These are phyloP conservation scores for Athelia psychrophila DNA, from an alignment of 1,284 basidiomycete species.

Conservation along the genomic window DNA sequence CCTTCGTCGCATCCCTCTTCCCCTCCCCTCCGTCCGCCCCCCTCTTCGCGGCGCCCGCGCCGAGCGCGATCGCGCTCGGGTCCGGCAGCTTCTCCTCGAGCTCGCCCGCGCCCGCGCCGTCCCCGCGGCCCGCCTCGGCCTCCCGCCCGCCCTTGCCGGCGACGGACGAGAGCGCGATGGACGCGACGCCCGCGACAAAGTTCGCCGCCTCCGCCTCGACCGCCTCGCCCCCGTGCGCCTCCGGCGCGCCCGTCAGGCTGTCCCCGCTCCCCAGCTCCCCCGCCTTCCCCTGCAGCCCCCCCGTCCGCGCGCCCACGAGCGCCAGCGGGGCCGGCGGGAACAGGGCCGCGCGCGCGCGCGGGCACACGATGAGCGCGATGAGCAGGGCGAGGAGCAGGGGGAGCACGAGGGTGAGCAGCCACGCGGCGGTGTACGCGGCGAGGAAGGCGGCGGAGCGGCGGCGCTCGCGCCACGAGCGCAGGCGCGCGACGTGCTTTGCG, in stretches of 20 bases:
- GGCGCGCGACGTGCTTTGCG: no score
- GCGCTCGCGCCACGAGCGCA: no score
- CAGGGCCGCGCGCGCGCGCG: no score
- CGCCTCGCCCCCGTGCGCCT: constrained; percentile 38
- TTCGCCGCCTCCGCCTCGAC: constrained; percentile 41
- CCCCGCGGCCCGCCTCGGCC: no score
- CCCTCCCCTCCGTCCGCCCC: constrained; percentile 26
- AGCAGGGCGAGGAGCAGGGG: no score
- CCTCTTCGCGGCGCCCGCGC: constrained; percentile 25
- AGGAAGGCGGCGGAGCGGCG: no score
- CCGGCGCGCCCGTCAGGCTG: constrained; percentile 29
- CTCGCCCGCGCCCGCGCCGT: constrained; percentile 1
- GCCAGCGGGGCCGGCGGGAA: no score
- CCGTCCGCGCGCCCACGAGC: constrained; percentile 6
- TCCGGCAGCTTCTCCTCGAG: constrained; percentile 25
- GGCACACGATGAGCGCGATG: no score
- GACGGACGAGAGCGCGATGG: constrained; percentile 26
- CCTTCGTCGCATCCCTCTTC: constrained; percentile 27
- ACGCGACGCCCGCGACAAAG: constrained; percentile 34
- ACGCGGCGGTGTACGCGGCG: no score
- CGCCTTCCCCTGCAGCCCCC: constrained; percentile 23
- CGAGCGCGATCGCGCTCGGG: constrained; percentile 25
- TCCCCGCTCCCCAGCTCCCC: constrained; percentile 23
- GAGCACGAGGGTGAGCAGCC: no score
- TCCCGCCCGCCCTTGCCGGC: no score